Base-by-base conservation (phyloP, 169 alveolate genomes). In the Plasmodium reichenowi region DNA sequence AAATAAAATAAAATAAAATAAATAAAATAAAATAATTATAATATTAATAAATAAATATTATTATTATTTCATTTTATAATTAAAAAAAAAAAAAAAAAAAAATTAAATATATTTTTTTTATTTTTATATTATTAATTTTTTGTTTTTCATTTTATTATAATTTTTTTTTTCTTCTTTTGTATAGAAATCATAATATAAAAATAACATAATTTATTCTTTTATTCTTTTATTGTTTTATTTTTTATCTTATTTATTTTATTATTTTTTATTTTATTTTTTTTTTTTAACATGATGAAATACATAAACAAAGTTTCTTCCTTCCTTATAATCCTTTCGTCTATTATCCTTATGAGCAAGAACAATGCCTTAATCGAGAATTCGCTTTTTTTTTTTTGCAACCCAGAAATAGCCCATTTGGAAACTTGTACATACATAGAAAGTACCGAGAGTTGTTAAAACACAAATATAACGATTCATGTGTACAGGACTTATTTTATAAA, bases 311-410 rank as follows among this genome's bases (percentile, higher is more conserved):
- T 78, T 15, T 56, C 22, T 66, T 17, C 20, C 62, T n/a, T 26
- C 54, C 45, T n/a, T 78, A 38, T 38, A 2, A 22, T 59, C 59
- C 47, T 64, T 2, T 43, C 60, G 20, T 26, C 78, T 54, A 47
- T 43, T 5, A 22, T 78, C 20, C 54, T 78, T 3, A 24, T 78
- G 20, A 22, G 45, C 1, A 26, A 47, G 56, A 15, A 64, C 22
- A 48, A 78, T 24, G 89, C 88, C 24, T 32, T 74, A 24, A 29
- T 38, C 26, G 74, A 74, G 62, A 74, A 74, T 78, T 50, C 89
- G 80, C 63, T 78, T 78, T 78, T 78, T 76, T 76, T 76, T 78
- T 78, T 78, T 78, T 78, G 89, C 75, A 78, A 20, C 89, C 89
- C 72, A 50, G 67, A 78, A 78, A 13, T 26, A 66, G 63, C 15